Conservation (phyloP, 2,329 filamentous ascomycete genomes). For the Chaetomiaceae sp. region DNA sequence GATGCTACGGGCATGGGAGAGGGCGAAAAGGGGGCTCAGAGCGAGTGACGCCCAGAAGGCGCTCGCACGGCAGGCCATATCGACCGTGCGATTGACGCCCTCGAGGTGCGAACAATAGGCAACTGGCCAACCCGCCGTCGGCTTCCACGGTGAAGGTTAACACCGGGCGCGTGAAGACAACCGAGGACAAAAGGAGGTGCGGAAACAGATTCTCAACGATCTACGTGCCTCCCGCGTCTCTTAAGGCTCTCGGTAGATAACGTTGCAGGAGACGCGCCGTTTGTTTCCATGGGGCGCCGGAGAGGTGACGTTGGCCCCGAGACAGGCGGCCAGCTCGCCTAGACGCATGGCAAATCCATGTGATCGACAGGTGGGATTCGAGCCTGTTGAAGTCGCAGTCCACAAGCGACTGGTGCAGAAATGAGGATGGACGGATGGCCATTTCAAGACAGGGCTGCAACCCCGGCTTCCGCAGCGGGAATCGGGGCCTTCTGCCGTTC, state of each 20-base stretch:
- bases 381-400: neutral
- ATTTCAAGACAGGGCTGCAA: constrained; percentile 8
- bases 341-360: neutral
- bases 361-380: neutral
- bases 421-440: constrained; percentile 8
- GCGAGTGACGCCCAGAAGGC: constrained; percentile 15
- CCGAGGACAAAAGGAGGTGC: neutral
- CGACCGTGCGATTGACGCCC: constrained; percentile 7
- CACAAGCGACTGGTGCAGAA: neutral
- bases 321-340: no score
- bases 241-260: neutral
- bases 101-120: neutral
- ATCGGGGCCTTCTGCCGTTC: neutral
- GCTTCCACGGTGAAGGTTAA: neutral
- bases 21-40: constrained; percentile 17
- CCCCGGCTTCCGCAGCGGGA: neutral
- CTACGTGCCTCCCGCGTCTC: neutral
- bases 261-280: no score
- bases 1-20: constrained; percentile 24
- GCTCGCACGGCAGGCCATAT: constrained; percentile 20
- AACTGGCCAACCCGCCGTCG: neutral
- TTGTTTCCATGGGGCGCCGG: no score
- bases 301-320: neutral
- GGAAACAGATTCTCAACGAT: neutral
- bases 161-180: neutral